Evolutionary conservation across 805 yeast genomes (phyloP), one percentile per base, ranked within the genome.

Genomic region (Cyberlindnera mycetangii): DNA sequence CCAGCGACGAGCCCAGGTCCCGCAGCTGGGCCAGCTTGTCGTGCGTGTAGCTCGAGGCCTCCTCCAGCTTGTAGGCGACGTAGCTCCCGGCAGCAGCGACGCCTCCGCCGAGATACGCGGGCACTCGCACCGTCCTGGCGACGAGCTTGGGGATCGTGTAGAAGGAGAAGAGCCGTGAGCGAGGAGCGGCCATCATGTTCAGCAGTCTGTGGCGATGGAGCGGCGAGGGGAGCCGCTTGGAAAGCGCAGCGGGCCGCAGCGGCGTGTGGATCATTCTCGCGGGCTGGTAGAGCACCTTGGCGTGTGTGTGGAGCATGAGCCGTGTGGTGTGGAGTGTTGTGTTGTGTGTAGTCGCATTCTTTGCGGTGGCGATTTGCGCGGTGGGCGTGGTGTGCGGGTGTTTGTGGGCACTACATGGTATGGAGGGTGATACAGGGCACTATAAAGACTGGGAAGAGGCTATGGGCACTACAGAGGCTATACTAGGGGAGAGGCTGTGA

Each of bases 71-170:
- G 64, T 90, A 90, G 16, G 90, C 89, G 39, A 92, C 82, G 60
- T 89, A 93, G 3, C 96, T 84, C 0, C 96, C 95, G 7, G 95
- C 96, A 10, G 97, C 98, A 3, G 95, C 97, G 28, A 89, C 65
- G 0, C 96, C 89, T 7, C 95, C 90, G 2, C 97, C 98, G 0
- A 89, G 68, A 50, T 83, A 83, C 0, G 89, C 92, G 0, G 97
- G 97, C 2, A 84, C 62, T 50, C 75, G 77, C 1, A 78, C 70
- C 1, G 75, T 72, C 43, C 75, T 76, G 1, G 76, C 75, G 5
- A 83, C 66, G 0, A 81, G 62, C 59, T 76, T 81, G 19, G 83
- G 83, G 12, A 73, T 45, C 1, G 75, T 64, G 25, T 49, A 42
- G 44, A 60, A 56, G 7, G 62, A 57, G 41, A 60, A 44, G n/a